Evolutionary conservation across 2,329 filamentous ascomycete species (phyloP).

Genomic region (Ascochyta clinopodiicola): DNA sequence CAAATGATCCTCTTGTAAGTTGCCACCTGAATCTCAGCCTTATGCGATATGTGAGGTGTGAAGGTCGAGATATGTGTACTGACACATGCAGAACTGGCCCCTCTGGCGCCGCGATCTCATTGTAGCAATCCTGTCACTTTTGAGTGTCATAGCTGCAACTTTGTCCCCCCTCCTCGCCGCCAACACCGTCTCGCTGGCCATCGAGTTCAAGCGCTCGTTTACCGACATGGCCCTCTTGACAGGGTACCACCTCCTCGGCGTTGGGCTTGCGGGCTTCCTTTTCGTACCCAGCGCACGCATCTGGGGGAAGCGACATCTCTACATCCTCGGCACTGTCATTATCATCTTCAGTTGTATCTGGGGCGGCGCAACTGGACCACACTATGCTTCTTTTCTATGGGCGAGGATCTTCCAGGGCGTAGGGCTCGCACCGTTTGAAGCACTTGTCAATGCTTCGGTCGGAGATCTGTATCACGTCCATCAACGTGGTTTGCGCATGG

Average conservation of each 20-base stretch:
- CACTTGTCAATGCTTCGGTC: constrained; percentile 84
- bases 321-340: constrained; percentile 76
- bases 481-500: constrained; percentile 86
- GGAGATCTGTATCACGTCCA: constrained; percentile 93
- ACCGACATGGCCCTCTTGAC: constrained; percentile 82
- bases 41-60: neutral
- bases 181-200: constrained; percentile 79
- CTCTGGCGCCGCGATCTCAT: constrained; percentile 85
- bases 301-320: constrained; percentile 91
- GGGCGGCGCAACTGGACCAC: constrained; percentile 72
- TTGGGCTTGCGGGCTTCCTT: constrained; percentile 80
- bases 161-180: constrained; percentile 87
- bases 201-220: constrained; percentile 70
- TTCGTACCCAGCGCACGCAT: constrained; percentile 88
- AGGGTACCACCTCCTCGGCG: constrained; percentile 84
- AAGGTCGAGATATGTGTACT: neutral
- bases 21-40: constrained; percentile 22
- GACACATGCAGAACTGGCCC: constrained; percentile 72
- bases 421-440: constrained; percentile 86
- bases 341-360: constrained; percentile 77
- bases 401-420: constrained; percentile 86
- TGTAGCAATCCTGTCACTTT: constrained; percentile 76
- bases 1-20: constrained; percentile 80
- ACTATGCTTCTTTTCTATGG: constrained; percentile 76
- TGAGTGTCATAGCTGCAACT: constrained; percentile 82